Conservation (phyloP, 108 stramenopile genomes). For the Pseudonitzschia multiseries region DNA sequence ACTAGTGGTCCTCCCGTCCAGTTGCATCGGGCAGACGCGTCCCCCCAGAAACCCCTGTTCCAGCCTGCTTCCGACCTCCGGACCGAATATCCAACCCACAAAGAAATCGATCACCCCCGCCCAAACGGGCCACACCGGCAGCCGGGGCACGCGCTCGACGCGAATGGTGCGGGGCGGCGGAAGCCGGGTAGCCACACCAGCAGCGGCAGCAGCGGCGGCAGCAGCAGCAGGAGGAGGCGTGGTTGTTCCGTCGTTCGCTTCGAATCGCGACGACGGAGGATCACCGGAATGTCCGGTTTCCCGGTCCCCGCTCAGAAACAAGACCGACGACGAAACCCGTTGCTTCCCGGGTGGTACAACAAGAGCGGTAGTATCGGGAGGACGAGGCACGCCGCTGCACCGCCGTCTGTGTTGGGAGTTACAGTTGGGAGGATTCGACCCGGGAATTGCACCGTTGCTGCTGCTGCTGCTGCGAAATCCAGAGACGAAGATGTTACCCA, state of each 20-base stretch:
- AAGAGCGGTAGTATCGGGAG: background rate
- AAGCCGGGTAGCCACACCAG: no score
- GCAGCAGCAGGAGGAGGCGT: background rate
- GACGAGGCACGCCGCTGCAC: background rate
- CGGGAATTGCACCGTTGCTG: background rate
- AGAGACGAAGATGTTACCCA: background rate
- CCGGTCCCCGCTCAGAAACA: no score
- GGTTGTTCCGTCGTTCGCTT: background rate
- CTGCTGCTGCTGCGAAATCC: no score
- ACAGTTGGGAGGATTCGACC: background rate
- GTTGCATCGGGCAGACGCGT: conserved; percentile 81
- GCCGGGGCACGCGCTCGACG: conserved; percentile 58
- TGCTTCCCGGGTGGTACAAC: background rate
- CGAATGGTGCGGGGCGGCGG: conserved; percentile 32
- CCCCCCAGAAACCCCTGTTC: conserved; percentile 62
- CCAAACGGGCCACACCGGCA: conserved; percentile 83
- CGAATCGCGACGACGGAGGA: background rate
- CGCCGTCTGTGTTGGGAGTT: no score
- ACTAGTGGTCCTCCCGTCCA: conserved; percentile 41
- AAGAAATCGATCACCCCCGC: conserved; percentile 68
- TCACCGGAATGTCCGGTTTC: no score
- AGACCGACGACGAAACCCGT: background rate
- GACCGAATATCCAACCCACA: conserved; percentile 49
- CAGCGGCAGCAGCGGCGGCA: no score
- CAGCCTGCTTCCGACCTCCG: conserved; percentile 44